Evolutionary conservation across 2,329 filamentous ascomycete species (phyloP).

Genomic region (Calonectria pseudoturangicola): DNA sequence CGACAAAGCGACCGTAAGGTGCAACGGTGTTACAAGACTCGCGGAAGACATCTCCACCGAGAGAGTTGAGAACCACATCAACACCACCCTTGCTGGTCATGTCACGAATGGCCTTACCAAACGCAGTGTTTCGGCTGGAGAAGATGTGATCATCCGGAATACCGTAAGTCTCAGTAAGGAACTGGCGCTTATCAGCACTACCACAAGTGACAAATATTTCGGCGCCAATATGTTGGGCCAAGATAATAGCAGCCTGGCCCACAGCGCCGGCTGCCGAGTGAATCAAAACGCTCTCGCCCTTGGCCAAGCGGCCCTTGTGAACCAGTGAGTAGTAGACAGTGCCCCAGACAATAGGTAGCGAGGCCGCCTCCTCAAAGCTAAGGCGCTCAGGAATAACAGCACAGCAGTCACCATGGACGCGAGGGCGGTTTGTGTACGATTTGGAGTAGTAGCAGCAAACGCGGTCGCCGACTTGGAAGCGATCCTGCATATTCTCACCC

Average conservation of each 20-base stretch:
- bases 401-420: conserved; percentile 27
- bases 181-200: conserved; percentile 27
- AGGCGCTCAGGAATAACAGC: conserved; percentile 33
- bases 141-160: conserved; percentile 37
- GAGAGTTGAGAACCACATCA: conserved; percentile 37
- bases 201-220: conserved; percentile 32
- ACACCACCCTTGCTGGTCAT: conserved; percentile 35
- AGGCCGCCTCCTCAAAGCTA: conserved; percentile 37
- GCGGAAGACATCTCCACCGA: conserved; percentile 36
- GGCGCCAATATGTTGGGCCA: conserved; percentile 31
- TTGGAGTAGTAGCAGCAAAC: conserved; percentile 27
- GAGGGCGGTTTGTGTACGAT: conserved; percentile 20
- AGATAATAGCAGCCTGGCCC: conserved; percentile 32
- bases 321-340: conserved; percentile 40
- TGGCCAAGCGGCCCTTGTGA: conserved; percentile 23
- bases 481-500: conserved; percentile 25
- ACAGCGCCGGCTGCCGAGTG: conserved; percentile 36
- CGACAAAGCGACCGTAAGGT: conserved; percentile 32
- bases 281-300: conserved; percentile 43
- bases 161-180: conserved; percentile 29
- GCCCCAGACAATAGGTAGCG: conserved; percentile 33
- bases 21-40: conserved; percentile 33
- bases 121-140: conserved; percentile 27
- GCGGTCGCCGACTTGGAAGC: conserved; percentile 30
- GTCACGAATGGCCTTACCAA: conserved; percentile 4